phyloP scores from a whole-genome alignment of 257 asterid genomes.

The Pogostemon cablin region DNA sequence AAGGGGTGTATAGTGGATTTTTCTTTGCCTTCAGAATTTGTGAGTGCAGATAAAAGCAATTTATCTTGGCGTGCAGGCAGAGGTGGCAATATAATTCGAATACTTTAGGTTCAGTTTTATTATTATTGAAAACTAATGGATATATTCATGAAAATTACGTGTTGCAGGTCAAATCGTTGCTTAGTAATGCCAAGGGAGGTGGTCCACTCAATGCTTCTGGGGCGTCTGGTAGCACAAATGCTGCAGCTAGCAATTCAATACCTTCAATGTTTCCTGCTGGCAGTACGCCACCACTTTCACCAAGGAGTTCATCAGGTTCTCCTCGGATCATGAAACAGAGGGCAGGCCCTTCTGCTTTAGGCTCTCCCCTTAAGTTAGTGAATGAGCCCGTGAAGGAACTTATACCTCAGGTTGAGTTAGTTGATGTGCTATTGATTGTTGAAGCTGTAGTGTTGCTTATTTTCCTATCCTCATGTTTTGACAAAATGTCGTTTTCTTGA shows the following conservation, averaged over 20 bases:
- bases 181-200: conserved; percentile 80
- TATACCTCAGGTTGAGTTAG: conserved; percentile 83
- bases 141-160: conserved; percentile 27
- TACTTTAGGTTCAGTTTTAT: conserved; percentile 10
- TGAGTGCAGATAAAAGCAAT: conserved; percentile 12
- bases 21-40: conserved; percentile 15
- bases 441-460: conserved; percentile 17
- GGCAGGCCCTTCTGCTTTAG: conserved; percentile 79
- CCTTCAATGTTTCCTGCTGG: conserved; percentile 99
- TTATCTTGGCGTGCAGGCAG: neutral
- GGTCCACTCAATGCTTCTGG: conserved; percentile 73
- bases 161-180: conserved; percentile 83
- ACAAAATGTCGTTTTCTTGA: conserved; percentile 24
- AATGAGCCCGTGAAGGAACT: conserved; percentile 87
- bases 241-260: conserved; percentile 67
- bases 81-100: conserved; percentile 4
- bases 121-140: conserved; percentile 17
- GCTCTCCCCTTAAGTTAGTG: conserved; percentile 83
- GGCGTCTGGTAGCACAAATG: conserved; percentile 58
- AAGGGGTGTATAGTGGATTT: neutral
- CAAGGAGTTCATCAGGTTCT: conserved; percentile 95
- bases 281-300: conserved; percentile 99
- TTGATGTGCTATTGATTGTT: conserved; percentile 26
- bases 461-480: conserved; percentile 20
- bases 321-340: conserved; percentile 89